These are phyloP conservation scores for Solioccasus polychromus DNA, from an alignment of 768 basidiomycete species.

Conservation along the genomic window DNA sequence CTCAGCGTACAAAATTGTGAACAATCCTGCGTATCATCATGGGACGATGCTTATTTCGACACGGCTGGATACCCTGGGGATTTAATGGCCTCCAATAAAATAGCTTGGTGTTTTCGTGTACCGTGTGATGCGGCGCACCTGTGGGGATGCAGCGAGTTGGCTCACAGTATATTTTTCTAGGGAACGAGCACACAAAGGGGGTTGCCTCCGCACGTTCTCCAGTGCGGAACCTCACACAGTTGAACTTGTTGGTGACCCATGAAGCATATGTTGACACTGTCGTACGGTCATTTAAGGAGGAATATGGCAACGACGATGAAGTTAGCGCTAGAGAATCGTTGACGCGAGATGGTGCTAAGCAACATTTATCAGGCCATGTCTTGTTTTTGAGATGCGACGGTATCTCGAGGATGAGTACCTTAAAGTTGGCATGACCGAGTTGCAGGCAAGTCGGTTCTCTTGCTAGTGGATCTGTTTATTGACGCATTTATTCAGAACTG, in stretches of 20 bases:
- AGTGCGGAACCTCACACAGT: slow-evolving; percentile 76
- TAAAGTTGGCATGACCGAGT: slow-evolving; percentile 63
- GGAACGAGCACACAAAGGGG: slow-evolving; percentile 74
- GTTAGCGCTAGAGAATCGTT: no score
- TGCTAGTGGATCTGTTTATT: background rate
- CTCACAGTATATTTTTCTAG: slow-evolving; percentile 36
- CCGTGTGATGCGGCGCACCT: no score
- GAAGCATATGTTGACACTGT: slow-evolving; percentile 70
- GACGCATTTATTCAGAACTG: slow-evolving; percentile 57
- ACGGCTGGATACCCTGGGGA: slow-evolving; percentile 68
- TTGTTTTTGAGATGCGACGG: slow-evolving; percentile 46
- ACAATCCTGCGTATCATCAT: slow-evolving; percentile 91
- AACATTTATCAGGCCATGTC: no score
- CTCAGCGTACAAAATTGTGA: slow-evolving; percentile 95
- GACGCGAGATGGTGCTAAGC: no score
- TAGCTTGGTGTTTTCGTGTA: slow-evolving; percentile 27
- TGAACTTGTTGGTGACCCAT: slow-evolving; percentile 53
- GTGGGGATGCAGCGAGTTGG: no score
- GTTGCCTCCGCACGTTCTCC: slow-evolving; percentile 92
- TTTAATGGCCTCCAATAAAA: slow-evolving; percentile 65
- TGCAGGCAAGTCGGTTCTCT: slow-evolving; percentile 48
- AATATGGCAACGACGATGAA: slow-evolving; percentile 45
- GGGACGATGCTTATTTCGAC: slow-evolving; percentile 98
- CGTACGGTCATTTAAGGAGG: slow-evolving; percentile 58
- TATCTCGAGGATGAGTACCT: slow-evolving; percentile 56